These are phyloP conservation scores for Saccharomycopsis hybrid DNA, from an alignment of 1,139 yeast species.

Conservation along the genomic window DNA sequence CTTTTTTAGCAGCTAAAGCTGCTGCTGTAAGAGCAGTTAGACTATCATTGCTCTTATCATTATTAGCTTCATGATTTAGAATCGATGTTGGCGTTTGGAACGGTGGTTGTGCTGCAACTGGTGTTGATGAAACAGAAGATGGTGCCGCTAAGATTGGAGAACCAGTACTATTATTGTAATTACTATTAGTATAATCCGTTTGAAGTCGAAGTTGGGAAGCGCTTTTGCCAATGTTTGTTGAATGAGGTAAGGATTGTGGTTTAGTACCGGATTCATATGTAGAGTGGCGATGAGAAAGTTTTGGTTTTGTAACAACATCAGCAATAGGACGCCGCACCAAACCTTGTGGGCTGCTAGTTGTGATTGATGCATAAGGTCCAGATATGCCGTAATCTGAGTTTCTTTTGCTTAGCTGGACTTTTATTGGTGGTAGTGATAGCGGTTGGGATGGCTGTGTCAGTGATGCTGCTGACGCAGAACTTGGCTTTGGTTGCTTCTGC, in stretches of 20 bases:
- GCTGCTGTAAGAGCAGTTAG: constrained; percentile 17
- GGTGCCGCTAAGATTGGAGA: too few species aligned
- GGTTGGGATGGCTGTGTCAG: neutral
- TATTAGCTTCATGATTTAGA: too few species aligned
- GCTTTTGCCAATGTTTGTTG: too few species aligned
- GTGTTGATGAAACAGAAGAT: too few species aligned
- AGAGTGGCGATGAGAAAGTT: neutral
- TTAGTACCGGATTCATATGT: too few species aligned
- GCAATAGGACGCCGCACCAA: neutral
- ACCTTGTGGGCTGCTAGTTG: neutral
- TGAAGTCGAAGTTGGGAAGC: too few species aligned
- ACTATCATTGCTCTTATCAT: too few species aligned
- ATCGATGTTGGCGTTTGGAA: too few species aligned
- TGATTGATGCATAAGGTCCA: neutral
- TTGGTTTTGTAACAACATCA: neutral
- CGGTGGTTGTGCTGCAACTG: too few species aligned
- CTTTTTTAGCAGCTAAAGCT: constrained; percentile 18
- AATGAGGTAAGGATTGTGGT: too few species aligned
- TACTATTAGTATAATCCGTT: too few species aligned
- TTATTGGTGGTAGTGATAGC: neutral
- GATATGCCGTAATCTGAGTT: neutral
- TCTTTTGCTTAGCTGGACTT: neutral
- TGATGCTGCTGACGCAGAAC: neutral
- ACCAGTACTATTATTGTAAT: neutral
- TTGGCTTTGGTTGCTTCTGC: neutral